phyloP scores from a whole-genome alignment of 1,284 basidiomycete species.

The Cryptococcus maquisensis region DNA sequence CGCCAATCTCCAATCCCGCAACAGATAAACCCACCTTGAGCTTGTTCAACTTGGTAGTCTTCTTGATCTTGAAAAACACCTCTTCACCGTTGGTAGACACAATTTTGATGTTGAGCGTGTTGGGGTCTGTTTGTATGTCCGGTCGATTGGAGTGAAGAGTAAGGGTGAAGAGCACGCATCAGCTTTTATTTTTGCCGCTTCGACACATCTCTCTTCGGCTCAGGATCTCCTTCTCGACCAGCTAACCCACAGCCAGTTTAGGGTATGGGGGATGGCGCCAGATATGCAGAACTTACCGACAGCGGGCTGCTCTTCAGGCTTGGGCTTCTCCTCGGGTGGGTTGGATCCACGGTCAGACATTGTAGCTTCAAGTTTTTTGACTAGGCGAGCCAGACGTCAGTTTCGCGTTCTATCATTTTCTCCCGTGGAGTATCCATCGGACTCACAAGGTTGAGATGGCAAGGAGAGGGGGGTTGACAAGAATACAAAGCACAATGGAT shows the following conservation, averaged over 20 bases:
- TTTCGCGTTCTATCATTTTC: not conserved
- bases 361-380: not conserved
- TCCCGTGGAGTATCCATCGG: not conserved
- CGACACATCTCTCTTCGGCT: too few relatives aligned
- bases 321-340: slow-evolving; percentile 54
- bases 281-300: slow-evolving; percentile 3
- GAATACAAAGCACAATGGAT: too few relatives aligned
- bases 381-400: too few relatives aligned
- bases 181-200: not conserved
- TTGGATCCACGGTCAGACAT: slow-evolving; percentile 66
- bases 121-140: slow-evolving; percentile 47
- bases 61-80: slow-evolving; percentile 98
- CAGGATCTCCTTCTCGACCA: too few relatives aligned
- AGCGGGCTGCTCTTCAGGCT: slow-evolving; percentile 51
- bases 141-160: not conserved
- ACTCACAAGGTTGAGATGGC: not conserved
- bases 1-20: not conserved
- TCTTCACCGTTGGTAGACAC: slow-evolving; percentile 75
- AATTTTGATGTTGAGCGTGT: slow-evolving; percentile 80
- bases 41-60: slow-evolving; percentile 88
- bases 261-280: not conserved
- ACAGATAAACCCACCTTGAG: slow-evolving; percentile 52
- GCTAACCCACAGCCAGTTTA: too few relatives aligned
- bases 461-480: too few relatives aligned
- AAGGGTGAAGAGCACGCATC: not conserved